Evolutionary conservation across 2,329 filamentous ascomycete species (phyloP).

Genomic region (Aphanocladium album): DNA sequence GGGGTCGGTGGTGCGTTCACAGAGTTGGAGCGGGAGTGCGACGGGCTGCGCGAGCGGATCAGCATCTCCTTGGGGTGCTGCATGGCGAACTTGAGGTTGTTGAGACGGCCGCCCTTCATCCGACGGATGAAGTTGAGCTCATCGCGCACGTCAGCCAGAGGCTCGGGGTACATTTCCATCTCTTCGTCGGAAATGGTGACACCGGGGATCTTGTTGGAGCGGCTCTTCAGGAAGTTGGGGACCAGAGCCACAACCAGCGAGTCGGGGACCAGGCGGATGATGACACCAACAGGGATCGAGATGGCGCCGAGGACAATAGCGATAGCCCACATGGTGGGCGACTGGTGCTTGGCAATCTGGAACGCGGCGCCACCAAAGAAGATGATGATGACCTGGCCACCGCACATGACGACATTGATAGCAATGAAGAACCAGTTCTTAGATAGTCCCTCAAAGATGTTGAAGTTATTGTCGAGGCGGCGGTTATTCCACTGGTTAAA

Average conservation of each 20-base stretch:
- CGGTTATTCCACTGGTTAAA: slow-evolving; percentile 99
- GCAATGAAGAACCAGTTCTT: slow-evolving; percentile 84
- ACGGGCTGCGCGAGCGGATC: slow-evolving; percentile 58
- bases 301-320: slow-evolving; percentile 77
- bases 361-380: slow-evolving; percentile 81
- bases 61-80: slow-evolving; percentile 69
- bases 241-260: slow-evolving; percentile 51
- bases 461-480: slow-evolving; percentile 89
- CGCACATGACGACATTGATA: slow-evolving; percentile 84
- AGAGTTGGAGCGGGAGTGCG: slow-evolving; percentile 60
- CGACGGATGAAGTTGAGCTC: slow-evolving; percentile 76
- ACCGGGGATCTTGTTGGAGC: slow-evolving; percentile 42
- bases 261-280: slow-evolving; percentile 81
- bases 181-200: slow-evolving; percentile 63
- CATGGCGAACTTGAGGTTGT: slow-evolving; percentile 74
- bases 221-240: slow-evolving; percentile 47
- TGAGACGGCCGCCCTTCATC: slow-evolving; percentile 76
- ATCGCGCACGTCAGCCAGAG: slow-evolving; percentile 69
- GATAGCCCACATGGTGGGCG: slow-evolving; percentile 77
- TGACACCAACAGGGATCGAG: slow-evolving; percentile 78
- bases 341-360: slow-evolving; percentile 60
- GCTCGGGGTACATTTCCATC: slow-evolving; percentile 64
- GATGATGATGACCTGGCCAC: slow-evolving; percentile 83
- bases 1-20: slow-evolving; percentile 59
- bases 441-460: slow-evolving; percentile 85